phyloP scores from a whole-genome alignment of 1,284 basidiomycete species.

The Trametes pubescens region DNA sequence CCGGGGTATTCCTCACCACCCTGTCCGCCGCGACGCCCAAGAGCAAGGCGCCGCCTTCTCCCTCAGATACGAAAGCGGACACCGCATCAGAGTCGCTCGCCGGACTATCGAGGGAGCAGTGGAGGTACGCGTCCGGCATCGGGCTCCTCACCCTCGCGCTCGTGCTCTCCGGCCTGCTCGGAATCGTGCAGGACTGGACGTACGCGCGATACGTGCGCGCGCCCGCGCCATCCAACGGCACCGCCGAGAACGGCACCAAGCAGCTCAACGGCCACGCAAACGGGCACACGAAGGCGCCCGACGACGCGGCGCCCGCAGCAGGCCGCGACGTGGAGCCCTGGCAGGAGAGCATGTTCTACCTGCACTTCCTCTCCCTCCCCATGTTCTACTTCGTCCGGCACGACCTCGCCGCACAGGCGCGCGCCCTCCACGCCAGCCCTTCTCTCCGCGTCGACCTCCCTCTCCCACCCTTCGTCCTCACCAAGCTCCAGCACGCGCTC shows the following conservation, averaged over 20 bases:
- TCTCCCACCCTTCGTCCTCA: background rate
- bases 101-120: constrained; percentile 20
- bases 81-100: constrained; percentile 29
- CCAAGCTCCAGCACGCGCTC: constrained; percentile 6
- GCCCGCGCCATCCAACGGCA: background rate
- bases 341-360: constrained; percentile 94
- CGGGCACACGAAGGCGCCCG: background rate
- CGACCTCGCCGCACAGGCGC: constrained; percentile 61
- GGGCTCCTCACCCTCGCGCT: constrained; percentile 79
- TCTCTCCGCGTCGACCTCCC: constrained; percentile 35
- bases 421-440: constrained; percentile 53
- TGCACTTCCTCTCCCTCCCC: constrained; percentile 78
- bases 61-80: background rate
- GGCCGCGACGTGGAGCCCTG: constrained; percentile 55
- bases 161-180: constrained; percentile 83
- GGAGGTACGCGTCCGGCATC: constrained; percentile 77
- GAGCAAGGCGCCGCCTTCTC: constrained; percentile 12
- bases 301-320: background rate
- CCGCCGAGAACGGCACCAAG: background rate
- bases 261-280: constrained; percentile 6
- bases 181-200: constrained; percentile 87
- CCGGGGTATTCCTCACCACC: constrained; percentile 87
- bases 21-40: constrained; percentile 62
- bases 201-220: constrained; percentile 68
- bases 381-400: constrained; percentile 69